Conservation (phyloP, 2,329 filamentous ascomycete species). For the Arthrobotrys entomopaga region DNA sequence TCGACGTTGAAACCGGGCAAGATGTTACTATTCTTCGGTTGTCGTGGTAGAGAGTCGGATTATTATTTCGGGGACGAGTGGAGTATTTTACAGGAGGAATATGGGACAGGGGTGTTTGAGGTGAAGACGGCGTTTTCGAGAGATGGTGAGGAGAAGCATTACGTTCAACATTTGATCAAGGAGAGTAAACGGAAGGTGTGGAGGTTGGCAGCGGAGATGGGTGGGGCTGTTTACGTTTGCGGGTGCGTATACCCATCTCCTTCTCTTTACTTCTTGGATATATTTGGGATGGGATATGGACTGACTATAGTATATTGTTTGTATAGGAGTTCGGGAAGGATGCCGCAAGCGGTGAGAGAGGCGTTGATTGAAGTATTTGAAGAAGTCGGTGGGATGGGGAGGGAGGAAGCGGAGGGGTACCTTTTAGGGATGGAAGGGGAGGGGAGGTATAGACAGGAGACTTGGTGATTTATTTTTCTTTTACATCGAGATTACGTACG, state of each 20-base stretch:
- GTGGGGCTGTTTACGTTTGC: slow-evolving; percentile 70
- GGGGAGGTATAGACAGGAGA: slow-evolving; percentile 75
- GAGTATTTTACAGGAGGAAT: slow-evolving; percentile 64
- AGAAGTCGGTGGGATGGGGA: slow-evolving; percentile 61
- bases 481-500: not conserved
- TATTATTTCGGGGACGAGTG: slow-evolving; percentile 86
- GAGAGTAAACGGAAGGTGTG: slow-evolving; percentile 66
- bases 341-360: slow-evolving; percentile 76
- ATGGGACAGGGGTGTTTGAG: slow-evolving; percentile 63
- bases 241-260: slow-evolving; percentile 60
- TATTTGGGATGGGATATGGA: not conserved
- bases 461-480: slow-evolving; percentile 67
- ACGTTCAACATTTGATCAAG: slow-evolving; percentile 74
- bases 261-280: not conserved
- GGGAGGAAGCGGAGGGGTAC: slow-evolving; percentile 68
- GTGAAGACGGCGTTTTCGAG: slow-evolving; percentile 76
- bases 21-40: slow-evolving; percentile 81
- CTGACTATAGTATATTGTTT: too few relatives aligned
- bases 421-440: slow-evolving; percentile 70
- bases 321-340: slow-evolving; percentile 68
- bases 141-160: slow-evolving; percentile 70
- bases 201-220: slow-evolving; percentile 65
- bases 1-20: slow-evolving; percentile 60
- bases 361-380: slow-evolving; percentile 72
- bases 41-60: slow-evolving; percentile 77